These are phyloP conservation scores for Phaeosphaeriaceae sp. DNA, from an alignment of 2,329 filamentous ascomycete genomes.

Conservation along the genomic window DNA sequence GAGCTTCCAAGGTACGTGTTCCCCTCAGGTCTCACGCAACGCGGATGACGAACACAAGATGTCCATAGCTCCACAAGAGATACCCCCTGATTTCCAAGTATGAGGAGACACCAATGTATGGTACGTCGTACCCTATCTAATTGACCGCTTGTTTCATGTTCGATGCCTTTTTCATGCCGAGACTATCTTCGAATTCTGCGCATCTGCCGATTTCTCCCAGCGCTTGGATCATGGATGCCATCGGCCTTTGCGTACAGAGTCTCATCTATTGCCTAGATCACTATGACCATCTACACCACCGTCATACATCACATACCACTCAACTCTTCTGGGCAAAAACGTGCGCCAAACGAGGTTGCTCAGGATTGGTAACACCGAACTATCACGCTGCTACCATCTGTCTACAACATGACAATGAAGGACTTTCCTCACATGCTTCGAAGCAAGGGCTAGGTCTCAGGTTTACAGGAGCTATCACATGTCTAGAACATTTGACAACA, in stretches of 20 bases:
- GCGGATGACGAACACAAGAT: constrained; percentile 17
- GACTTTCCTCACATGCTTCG: constrained; percentile 12
- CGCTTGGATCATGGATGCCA: too few species aligned
- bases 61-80: constrained; percentile 22
- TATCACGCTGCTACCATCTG: constrained; percentile 26
- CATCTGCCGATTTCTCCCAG: too few species aligned
- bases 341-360: constrained; percentile 10
- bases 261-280: background rate
- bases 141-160: background rate
- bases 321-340: constrained; percentile 4
- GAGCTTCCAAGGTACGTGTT: constrained; percentile 18
- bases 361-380: constrained; percentile 19
- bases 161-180: too few species aligned
- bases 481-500: constrained; percentile 23
- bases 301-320: constrained; percentile 7
- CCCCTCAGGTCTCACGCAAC: constrained; percentile 8
- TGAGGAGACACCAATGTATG: constrained; percentile 15
- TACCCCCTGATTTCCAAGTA: constrained; percentile 19
- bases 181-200: too few species aligned
- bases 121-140: constrained; percentile 1
- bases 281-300: background rate
- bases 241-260: too few species aligned
- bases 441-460: constrained; percentile 16
- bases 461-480: constrained; percentile 13
- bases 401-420: constrained; percentile 19